Conservation (phyloP, 2,329 filamentous ascomycete species). For the Colletotrichum eleusines region DNA sequence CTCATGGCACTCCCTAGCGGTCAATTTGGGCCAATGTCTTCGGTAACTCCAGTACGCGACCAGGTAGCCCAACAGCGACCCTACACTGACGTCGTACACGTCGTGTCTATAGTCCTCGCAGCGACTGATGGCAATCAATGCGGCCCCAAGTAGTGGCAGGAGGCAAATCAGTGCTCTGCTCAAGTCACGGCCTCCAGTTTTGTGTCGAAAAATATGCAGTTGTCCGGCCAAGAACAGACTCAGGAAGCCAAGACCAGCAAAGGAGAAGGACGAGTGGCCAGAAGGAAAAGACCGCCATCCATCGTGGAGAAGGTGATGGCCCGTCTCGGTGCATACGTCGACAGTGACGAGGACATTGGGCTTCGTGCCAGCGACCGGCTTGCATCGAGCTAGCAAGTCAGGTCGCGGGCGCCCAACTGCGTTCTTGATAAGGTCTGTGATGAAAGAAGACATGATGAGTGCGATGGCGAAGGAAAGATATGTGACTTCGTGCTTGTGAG, state of each 20-base stretch:
- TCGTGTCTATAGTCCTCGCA: constrained; percentile 80
- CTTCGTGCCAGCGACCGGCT: constrained; percentile 68
- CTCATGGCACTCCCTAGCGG: constrained; percentile 65
- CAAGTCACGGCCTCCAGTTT: constrained; percentile 62
- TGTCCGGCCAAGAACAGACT: constrained; percentile 78
- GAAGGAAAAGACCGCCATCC: constrained; percentile 88
- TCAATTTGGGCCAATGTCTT: constrained; percentile 70
- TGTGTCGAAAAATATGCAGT: constrained; percentile 66
- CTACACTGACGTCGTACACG: constrained; percentile 75
- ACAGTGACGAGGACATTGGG: constrained; percentile 69
- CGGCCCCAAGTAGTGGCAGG: constrained; percentile 70
- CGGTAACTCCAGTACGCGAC: constrained; percentile 76
- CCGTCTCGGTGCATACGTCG: constrained; percentile 78
- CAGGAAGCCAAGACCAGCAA: constrained; percentile 82
- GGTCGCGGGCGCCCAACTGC: constrained; percentile 80
- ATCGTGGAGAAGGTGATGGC: constrained; percentile 79
- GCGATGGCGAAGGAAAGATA: constrained; percentile 84
- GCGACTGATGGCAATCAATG: constrained; percentile 76
- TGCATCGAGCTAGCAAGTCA: constrained; percentile 79
- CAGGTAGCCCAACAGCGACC: constrained; percentile 69
- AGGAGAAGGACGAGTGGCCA: constrained; percentile 84
- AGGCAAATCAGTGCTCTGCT: constrained; percentile 69
- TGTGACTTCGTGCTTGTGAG: constrained; percentile 87
- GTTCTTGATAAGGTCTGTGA: constrained; percentile 94
- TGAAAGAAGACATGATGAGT: constrained; percentile 80